Conservation (phyloP, 495 filamentous ascomycete genomes). For the Penicillium parvum region DNA sequence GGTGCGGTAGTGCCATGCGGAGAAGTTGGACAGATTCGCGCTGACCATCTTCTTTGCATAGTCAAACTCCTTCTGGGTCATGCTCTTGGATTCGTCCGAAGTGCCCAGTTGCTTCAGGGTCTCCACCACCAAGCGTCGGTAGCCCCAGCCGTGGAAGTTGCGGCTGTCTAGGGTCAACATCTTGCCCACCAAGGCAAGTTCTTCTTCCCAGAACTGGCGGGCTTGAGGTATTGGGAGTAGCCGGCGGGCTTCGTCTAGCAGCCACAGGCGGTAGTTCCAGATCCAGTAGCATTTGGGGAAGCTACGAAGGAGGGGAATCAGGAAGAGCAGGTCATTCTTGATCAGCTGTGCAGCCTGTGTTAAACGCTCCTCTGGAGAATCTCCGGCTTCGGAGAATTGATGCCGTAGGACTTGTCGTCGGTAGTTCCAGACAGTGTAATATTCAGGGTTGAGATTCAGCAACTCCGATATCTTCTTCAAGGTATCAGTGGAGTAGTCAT, state of each 20-base stretch:
- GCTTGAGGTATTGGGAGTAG: slow-evolving; percentile 53
- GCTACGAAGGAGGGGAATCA: slow-evolving; percentile 74
- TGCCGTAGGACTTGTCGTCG: slow-evolving; percentile 63
- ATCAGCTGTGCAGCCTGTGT: slow-evolving; percentile 45
- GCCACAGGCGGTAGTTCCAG: slow-evolving; percentile 95
- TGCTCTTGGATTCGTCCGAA: slow-evolving; percentile 40
- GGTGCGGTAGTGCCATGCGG: slow-evolving; percentile 89
- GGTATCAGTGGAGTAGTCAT: slow-evolving; percentile 59
- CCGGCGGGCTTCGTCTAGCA: slow-evolving; percentile 64
- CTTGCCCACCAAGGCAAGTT: slow-evolving; percentile 74
- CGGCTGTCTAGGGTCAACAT: slow-evolving; percentile 83
- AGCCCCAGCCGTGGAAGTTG: slow-evolving; percentile 98
- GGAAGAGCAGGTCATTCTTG: slow-evolving; percentile 70
- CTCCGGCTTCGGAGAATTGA: slow-evolving; percentile 34
- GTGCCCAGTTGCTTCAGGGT: slow-evolving; percentile 58
- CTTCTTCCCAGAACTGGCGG: slow-evolving; percentile 70
- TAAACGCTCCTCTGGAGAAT: slow-evolving; percentile 13
- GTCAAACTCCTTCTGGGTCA: slow-evolving; percentile 76
- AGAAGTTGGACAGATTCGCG: slow-evolving; percentile 85
- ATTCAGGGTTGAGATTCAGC: slow-evolving; percentile 86
- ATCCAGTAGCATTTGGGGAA: slow-evolving; percentile 99
- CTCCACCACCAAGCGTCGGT: slow-evolving; percentile 69
- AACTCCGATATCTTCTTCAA: slow-evolving; percentile 75
- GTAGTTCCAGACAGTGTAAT: slow-evolving; percentile 98
- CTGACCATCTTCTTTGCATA: slow-evolving; percentile 88